phyloP scores from a whole-genome alignment of 2,329 filamentous ascomycete genomes.

The Cordyceps farinosa region DNA sequence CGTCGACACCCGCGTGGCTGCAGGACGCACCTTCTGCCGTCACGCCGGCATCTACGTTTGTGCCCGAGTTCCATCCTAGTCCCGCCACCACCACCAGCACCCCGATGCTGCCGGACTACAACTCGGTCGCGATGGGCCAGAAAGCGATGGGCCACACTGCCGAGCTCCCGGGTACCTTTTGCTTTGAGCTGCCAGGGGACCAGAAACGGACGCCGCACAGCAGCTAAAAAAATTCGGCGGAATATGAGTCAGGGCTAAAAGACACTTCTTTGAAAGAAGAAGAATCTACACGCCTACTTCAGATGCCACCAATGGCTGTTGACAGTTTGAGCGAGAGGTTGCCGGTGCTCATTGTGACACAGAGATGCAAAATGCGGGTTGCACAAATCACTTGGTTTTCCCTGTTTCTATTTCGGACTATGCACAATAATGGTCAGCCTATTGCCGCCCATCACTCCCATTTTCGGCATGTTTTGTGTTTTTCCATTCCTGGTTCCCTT shows the following conservation, averaged over 20 bases:
- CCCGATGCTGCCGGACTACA: neutral
- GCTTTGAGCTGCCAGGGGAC: neutral
- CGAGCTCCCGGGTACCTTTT: constrained; percentile 3
- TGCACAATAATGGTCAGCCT: neutral
- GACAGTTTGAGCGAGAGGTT: neutral
- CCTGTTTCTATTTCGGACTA: constrained; percentile 5
- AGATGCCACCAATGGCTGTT: neutral
- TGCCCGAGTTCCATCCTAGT: neutral
- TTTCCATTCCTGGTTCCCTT: neutral
- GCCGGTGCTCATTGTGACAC: neutral
- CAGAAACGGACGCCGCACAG: neutral
- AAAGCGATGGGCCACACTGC: neutral
- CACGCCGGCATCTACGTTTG: neutral
- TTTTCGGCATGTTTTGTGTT: neutral
- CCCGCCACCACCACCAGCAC: neutral
- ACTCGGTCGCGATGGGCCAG: neutral
- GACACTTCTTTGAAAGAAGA: too few relatives aligned
- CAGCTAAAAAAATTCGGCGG: neutral
- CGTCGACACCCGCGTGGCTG: neutral
- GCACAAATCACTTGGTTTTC: neutral
- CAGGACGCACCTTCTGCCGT: neutral
- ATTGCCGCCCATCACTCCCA: neutral
- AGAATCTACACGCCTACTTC: neutral
- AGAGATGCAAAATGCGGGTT: neutral
- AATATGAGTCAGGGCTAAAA: neutral